Percentiles rank a stretch among this genome's conserved stretches.
These are phyloP conservation scores for Pseudopyrenochaeta lycopersici DNA, from an alignment of 2,329 filamentous ascomycete species.

Conservation along the genomic window DNA sequence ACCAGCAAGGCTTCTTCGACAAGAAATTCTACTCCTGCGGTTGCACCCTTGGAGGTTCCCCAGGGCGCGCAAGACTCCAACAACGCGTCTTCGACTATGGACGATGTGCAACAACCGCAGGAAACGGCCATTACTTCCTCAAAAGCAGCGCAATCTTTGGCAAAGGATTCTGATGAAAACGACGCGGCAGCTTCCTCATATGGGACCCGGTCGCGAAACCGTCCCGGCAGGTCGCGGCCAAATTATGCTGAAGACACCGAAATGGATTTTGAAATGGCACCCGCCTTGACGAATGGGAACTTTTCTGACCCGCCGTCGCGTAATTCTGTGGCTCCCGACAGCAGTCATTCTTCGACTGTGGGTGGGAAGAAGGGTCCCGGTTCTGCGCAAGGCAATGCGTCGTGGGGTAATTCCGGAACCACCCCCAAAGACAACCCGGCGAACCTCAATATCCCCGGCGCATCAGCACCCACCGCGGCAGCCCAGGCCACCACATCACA, in stretches of 20 bases:
- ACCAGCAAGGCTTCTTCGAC: constrained; percentile 47
- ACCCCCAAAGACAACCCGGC: constrained; percentile 47
- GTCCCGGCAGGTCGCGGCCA: constrained; percentile 78
- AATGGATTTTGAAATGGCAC: constrained; percentile 79
- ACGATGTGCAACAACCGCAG: constrained; percentile 39
- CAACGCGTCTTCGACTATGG: constrained; percentile 36
- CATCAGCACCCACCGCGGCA: constrained; percentile 64
- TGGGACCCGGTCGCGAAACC: constrained; percentile 92
- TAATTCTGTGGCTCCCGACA: constrained; percentile 44
- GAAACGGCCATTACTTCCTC: constrained; percentile 38
- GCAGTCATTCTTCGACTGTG: constrained; percentile 39
- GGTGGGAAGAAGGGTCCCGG: constrained; percentile 50
- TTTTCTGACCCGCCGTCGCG: constrained; percentile 54
- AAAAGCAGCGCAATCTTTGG: constrained; percentile 39
- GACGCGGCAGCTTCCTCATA: constrained; percentile 69
- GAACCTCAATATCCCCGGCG: constrained; percentile 61
- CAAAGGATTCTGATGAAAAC: constrained; percentile 45
- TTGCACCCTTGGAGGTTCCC: constrained; percentile 33
- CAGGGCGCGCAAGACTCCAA: constrained; percentile 32
- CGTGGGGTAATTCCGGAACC: constrained; percentile 47
- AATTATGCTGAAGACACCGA: constrained; percentile 98
- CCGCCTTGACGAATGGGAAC: constrained; percentile 67
- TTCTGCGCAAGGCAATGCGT: constrained; percentile 51
- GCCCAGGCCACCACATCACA: constrained; percentile 44
- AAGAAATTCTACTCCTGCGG: constrained; percentile 44